phyloP scores from a whole-genome alignment of 768 basidiomycete species.

The Cyathus striatus region DNA sequence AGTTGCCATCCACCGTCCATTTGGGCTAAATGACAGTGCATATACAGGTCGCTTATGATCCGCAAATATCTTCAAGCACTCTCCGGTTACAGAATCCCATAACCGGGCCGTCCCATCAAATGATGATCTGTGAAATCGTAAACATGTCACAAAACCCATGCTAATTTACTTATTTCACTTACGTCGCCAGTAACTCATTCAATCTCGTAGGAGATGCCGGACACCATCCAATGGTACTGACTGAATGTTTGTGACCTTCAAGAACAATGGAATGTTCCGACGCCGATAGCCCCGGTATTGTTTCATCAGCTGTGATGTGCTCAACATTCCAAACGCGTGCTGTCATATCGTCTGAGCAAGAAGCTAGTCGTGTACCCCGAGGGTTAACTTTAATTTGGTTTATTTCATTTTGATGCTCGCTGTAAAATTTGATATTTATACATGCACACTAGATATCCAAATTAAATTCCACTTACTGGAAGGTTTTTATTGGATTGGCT shows the following conservation, averaged over 20 bases:
- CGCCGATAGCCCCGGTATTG: conserved; percentile 35
- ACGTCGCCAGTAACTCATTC: conserved; percentile 72
- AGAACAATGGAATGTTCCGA: conserved; percentile 39
- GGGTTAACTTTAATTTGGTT: conserved; percentile 73
- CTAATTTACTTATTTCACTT: no score
- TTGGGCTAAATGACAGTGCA: conserved; percentile 70
- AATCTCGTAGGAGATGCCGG: conserved; percentile 39
- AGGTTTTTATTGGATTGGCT: conserved; percentile 50
- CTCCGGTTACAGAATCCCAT: conserved; percentile 79
- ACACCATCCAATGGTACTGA: conserved; percentile 70
- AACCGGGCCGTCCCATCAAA: conserved; percentile 78
- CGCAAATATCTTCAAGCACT: conserved; percentile 64
- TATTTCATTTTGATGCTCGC: conserved; percentile 73
- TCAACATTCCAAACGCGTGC: conserved; percentile 74
- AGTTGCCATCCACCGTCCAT: conserved; percentile 66
- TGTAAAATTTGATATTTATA: conserved; percentile 19
- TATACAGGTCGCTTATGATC: conserved; percentile 75
- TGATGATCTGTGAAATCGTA: conserved; percentile 47
- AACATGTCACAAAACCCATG: no score
- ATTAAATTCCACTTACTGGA: conserved; percentile 41
- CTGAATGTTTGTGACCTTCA: conserved; percentile 59
- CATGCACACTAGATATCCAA: background rate
- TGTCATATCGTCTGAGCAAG: conserved; percentile 79
- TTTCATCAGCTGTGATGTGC: conserved; percentile 31
- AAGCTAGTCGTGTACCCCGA: conserved; percentile 62